These are phyloP conservation scores for Pseudopyrenochaeta lycopersici DNA, from an alignment of 2,329 filamentous ascomycete genomes.

Conservation along the genomic window DNA sequence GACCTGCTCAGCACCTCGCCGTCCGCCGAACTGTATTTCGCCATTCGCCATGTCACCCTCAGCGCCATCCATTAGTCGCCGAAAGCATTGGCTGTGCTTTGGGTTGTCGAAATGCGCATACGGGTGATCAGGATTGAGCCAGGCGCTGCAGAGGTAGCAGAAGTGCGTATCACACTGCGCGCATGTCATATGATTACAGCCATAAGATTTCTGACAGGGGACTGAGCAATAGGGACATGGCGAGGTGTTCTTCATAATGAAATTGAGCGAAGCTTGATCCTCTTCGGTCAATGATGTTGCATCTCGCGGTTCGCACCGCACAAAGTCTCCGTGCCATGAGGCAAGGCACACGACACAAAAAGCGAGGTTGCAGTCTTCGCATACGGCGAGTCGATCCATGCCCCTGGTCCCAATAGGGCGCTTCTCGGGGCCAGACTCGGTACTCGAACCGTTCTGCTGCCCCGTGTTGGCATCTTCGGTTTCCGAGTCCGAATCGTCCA, in stretches of 20 bases:
- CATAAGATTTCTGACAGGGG: constrained; percentile 87
- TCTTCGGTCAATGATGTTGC: constrained; percentile 79
- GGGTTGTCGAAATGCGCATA: constrained; percentile 86
- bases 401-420: constrained; percentile 55
- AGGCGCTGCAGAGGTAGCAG: constrained; percentile 92
- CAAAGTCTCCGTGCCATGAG: constrained; percentile 93
- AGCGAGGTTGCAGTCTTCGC: constrained; percentile 76
- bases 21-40: constrained; percentile 54
- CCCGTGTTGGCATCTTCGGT: constrained; percentile 32
- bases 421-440: constrained; percentile 25
- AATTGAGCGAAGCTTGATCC: constrained; percentile 86
- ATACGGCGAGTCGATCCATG: constrained; percentile 79
- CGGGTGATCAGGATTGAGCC: constrained; percentile 81
- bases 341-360: constrained; percentile 81
- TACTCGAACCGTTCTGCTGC: constrained; percentile 8
- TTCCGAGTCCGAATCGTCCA: constrained; percentile 52
- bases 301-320: constrained; percentile 73
- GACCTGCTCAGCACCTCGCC: constrained; percentile 54
- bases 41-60: constrained; percentile 71
- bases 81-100: constrained; percentile 73
- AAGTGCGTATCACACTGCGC: constrained; percentile 91
- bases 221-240: constrained; percentile 88
- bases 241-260: constrained; percentile 81
- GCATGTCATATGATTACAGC: constrained; percentile 97
- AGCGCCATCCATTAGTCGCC: constrained; percentile 89